Evolutionary conservation across 805 yeast genomes (phyloP).

Genomic region (Schwanniomyces yamadae): DNA sequence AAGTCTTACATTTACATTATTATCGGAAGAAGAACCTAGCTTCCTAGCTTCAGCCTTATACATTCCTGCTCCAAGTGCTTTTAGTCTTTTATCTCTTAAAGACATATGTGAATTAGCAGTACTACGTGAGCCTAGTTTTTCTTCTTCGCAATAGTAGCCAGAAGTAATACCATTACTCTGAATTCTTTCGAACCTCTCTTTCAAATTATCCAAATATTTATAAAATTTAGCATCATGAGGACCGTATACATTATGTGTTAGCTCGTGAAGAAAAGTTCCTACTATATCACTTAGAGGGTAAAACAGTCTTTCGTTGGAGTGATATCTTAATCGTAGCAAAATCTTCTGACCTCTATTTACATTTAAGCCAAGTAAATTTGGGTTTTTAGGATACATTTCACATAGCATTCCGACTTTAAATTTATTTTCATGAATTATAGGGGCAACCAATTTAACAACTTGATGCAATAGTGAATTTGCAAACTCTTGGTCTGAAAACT

Average conservation of each 20-base stretch:
- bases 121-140: slow-evolving; percentile 40
- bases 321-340: slow-evolving; percentile 65
- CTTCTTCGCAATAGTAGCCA: slow-evolving; percentile 51
- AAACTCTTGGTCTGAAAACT: slow-evolving; percentile 35
- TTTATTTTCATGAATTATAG: slow-evolving; percentile 67
- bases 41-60: slow-evolving; percentile 41
- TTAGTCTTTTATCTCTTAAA: slow-evolving; percentile 39
- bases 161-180: slow-evolving; percentile 39
- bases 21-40: slow-evolving; percentile 16
- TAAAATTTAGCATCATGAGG: slow-evolving; percentile 80
- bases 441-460: slow-evolving; percentile 70
- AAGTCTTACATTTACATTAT: slow-evolving; percentile 3
- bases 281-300: slow-evolving; percentile 63
- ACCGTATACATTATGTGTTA: slow-evolving; percentile 76
- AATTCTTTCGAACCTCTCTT: slow-evolving; percentile 46
- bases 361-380: slow-evolving; percentile 72
- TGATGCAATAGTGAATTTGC: slow-evolving; percentile 58
- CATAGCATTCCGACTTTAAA: slow-evolving; percentile 66
- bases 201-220: slow-evolving; percentile 58
- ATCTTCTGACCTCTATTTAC: slow-evolving; percentile 76
- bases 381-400: slow-evolving; percentile 78
- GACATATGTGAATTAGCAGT: slow-evolving; percentile 15
- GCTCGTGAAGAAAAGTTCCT: slow-evolving; percentile 86
- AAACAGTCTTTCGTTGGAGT: slow-evolving; percentile 52
- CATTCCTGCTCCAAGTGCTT: slow-evolving; percentile 38